A percentile compares a stretch with the other conserved stretches of the same genome.
These are phyloP conservation scores for Aspergillus puulaauensis DNA, from an alignment of 2,329 filamentous ascomycete genomes.

Conservation along the genomic window DNA sequence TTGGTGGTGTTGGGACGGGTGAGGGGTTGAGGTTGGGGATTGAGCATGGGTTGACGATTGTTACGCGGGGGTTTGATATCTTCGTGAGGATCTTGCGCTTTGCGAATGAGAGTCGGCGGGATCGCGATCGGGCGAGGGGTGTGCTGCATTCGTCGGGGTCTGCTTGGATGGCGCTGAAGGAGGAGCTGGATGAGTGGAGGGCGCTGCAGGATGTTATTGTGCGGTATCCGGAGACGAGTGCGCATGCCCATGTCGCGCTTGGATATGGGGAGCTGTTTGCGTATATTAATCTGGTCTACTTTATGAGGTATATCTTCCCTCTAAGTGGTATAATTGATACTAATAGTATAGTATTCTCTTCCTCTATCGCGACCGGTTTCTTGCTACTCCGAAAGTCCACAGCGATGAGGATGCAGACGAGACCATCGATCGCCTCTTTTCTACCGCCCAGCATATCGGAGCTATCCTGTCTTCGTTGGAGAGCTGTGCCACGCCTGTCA, in stretches of 20 bases:
- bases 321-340: background rate
- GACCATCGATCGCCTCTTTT: constrained; percentile 33
- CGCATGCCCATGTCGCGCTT: constrained; percentile 35
- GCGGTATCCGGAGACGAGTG: constrained; percentile 33
- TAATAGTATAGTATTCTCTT: constrained; percentile 29
- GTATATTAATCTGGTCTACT: constrained; percentile 39
- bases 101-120: constrained; percentile 36
- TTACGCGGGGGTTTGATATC: constrained; percentile 38
- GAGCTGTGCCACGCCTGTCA: constrained; percentile 31
- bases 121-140: constrained; percentile 22
- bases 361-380: constrained; percentile 34
- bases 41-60: constrained; percentile 34
- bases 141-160: constrained; percentile 16
- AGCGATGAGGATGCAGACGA: constrained; percentile 20
- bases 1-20: constrained; percentile 5
- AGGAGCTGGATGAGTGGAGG: constrained; percentile 37
- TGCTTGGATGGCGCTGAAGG: constrained; percentile 32
- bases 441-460: constrained; percentile 33
- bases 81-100: constrained; percentile 38
- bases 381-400: constrained; percentile 30
- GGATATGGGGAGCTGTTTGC: constrained; percentile 38
- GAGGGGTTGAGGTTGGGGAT: constrained; percentile 28
- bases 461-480: constrained; percentile 32
- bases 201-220: constrained; percentile 34
- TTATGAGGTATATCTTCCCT: constrained; percentile 30